These are phyloP conservation scores for Erythrophleum fordii DNA, from an alignment of 306 rosid species.

Conservation along the genomic window DNA sequence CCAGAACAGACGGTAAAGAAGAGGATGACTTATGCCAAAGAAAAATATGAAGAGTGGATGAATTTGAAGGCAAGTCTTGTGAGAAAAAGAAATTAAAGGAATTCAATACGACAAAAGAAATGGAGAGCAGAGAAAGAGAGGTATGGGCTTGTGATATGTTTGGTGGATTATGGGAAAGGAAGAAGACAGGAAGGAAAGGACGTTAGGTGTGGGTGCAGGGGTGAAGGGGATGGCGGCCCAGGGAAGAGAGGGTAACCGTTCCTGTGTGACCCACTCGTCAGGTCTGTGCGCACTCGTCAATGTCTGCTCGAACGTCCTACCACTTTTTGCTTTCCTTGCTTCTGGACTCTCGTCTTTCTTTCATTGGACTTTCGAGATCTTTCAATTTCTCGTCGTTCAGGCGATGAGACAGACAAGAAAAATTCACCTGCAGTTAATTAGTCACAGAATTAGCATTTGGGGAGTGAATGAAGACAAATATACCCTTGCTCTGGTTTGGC, in stretches of 20 bases:
- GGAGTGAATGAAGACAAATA: no score
- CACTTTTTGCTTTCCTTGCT: neutral
- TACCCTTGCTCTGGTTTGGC: no score
- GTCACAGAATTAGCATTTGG: no score
- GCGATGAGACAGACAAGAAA: no score
- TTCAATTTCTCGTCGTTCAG: conserved; percentile 12
- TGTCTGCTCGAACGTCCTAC: conserved; percentile 11
- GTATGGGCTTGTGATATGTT: neutral
- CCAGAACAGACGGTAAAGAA: neutral
- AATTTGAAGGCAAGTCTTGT: conserved; percentile 17
- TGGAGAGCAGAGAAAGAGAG: neutral
- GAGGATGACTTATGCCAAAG: neutral
- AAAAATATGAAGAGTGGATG: conserved; percentile 35
- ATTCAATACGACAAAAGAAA: neutral
- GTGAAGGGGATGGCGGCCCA: neutral
- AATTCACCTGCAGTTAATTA: no score
- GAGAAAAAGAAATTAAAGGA: neutral
- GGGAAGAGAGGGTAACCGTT: conserved; percentile 9
- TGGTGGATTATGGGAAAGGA: conserved; percentile 21
- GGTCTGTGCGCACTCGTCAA: conserved; percentile 51
- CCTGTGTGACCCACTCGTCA: conserved; percentile 49
- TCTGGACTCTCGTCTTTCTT: neutral
- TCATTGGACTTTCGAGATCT: neutral
- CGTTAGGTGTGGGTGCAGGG: conserved; percentile 17
- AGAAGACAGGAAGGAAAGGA: neutral